These are phyloP conservation scores for Aspergillus ellipticus DNA, from an alignment of 495 filamentous ascomycete genomes.

Conservation along the genomic window DNA sequence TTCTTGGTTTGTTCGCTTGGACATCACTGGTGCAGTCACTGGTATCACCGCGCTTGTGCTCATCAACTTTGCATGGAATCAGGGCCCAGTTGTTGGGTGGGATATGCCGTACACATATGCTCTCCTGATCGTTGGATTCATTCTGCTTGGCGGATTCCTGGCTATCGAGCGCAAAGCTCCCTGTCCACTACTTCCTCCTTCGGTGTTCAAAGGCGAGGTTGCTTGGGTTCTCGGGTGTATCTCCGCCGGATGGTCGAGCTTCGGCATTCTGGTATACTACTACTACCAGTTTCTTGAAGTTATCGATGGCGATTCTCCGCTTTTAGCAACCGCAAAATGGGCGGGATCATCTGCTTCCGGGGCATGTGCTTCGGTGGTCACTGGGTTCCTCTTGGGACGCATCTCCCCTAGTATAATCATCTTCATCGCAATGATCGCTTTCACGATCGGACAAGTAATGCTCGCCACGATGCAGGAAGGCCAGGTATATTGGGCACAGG, in stretches of 20 bases:
- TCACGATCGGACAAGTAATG: not conserved
- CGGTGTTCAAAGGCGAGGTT: slow-evolving; percentile 23
- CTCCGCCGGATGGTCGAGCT: slow-evolving; percentile 38
- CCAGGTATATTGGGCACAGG: not conserved
- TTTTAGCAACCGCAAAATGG: not conserved
- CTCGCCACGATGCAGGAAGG: not conserved
- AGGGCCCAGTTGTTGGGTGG: slow-evolving; percentile 34
- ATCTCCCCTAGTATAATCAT: not conserved
- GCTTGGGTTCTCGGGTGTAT: slow-evolving; percentile 35
- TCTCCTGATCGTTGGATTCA: slow-evolving; percentile 30
- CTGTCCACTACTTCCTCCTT: slow-evolving; percentile 40
- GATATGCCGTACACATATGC: slow-evolving; percentile 32
- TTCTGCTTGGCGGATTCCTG: slow-evolving; percentile 30
- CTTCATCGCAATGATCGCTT: not conserved
- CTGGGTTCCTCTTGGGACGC: not conserved
- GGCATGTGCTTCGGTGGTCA: not conserved
- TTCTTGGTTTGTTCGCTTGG: slow-evolving; percentile 29
- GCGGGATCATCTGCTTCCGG: not conserved
- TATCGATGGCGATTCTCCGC: not conserved
- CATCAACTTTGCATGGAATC: slow-evolving; percentile 43
- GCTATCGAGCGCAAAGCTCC: slow-evolving; percentile 27
- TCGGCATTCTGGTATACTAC: slow-evolving; percentile 36
- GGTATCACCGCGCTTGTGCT: slow-evolving; percentile 40
- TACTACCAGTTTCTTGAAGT: not conserved
- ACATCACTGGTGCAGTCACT: slow-evolving; percentile 40